Evolutionary conservation across 176 grass and related monocot genomes (phyloP).

Genomic region (Phyllostachys edulis): DNA sequence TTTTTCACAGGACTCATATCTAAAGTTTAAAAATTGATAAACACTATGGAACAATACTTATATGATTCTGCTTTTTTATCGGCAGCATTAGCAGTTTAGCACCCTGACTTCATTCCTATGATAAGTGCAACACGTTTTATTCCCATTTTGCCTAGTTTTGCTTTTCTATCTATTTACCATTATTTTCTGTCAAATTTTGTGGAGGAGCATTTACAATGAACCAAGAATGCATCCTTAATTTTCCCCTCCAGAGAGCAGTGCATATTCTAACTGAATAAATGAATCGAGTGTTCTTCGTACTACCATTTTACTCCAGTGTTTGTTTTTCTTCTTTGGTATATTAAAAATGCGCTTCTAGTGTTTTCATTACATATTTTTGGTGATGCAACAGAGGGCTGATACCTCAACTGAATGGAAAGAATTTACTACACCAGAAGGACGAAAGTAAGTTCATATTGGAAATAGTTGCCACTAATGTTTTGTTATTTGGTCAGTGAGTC

Average conservation of each 20-base stretch:
- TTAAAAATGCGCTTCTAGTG: not conserved
- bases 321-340: not conserved
- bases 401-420: constrained; percentile 97
- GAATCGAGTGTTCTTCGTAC: not conserved
- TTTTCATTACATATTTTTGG: constrained; percentile 13
- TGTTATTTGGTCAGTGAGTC: constrained; percentile 10
- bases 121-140: constrained; percentile 12
- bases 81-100: not conserved
- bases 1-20: not conserved
- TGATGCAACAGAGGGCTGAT: constrained; percentile 70
- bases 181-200: not conserved
- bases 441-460: constrained; percentile 64
- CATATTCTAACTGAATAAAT: constrained; percentile 21
- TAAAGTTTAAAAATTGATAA: constrained; percentile 13
- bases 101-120: not conserved
- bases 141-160: not conserved
- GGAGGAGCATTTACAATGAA: constrained; percentile 1
- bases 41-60: not conserved
- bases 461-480: not conserved
- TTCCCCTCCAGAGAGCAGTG: not conserved
- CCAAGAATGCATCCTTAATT: not conserved
- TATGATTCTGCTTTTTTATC: not conserved
- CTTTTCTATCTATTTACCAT: not conserved
- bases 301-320: not conserved
- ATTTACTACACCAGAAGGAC: constrained; percentile 77